Evolutionary conservation across 257 asterid species (phyloP), one percentile per base, ranked within the genome.

Genomic region (Eustoma russellianum): DNA sequence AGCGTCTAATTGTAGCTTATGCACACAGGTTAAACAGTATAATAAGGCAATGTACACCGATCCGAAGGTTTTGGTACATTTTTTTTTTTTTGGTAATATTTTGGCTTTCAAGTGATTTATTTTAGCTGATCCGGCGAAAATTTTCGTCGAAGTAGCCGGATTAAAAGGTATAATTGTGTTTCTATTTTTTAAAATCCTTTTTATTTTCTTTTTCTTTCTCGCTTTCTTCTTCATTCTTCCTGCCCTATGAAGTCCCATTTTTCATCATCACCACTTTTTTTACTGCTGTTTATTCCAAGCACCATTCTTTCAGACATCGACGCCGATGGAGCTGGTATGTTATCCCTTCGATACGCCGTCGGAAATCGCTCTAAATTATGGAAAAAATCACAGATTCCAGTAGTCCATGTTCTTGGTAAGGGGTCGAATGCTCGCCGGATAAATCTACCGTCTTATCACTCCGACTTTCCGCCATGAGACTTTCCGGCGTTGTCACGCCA

Each of bases 391-490:
- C 93, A 13, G 80, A 67, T 63, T 61, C 77, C 16, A 77, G 77
- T 14, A 77, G 38, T 17, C 59, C 93, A 24, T 90, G 98, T 70
- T 30, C 53, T 8, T 90, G 98, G 96, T 47, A 80, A 0, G 98
- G 98, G 6, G 85, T 90, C 5, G 52, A 54, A 49, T 90, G 98
- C 77, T 71, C 95, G 38, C 54, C 78, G 10, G 74, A 66, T 33
- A 61, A 61, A 41, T 62, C 88, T 48, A 51, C 84, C 18, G 91
- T 90, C 16, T 57, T 58, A 11, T 96, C 74, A 74, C 84, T 90
- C 33, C 96, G 68, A 51, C 71, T 86, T 41, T 96, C 98, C 14
- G 98, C 86, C 5, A 83, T 76, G 85, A 95, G 92, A 12, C 78
- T 90, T 6, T 58, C 84, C 61, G 98, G 98, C 4, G 58, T 56